Evolutionary conservation across 2,329 filamentous ascomycete genomes (phyloP).

Genomic region (Sarocladium brachiariae): DNA sequence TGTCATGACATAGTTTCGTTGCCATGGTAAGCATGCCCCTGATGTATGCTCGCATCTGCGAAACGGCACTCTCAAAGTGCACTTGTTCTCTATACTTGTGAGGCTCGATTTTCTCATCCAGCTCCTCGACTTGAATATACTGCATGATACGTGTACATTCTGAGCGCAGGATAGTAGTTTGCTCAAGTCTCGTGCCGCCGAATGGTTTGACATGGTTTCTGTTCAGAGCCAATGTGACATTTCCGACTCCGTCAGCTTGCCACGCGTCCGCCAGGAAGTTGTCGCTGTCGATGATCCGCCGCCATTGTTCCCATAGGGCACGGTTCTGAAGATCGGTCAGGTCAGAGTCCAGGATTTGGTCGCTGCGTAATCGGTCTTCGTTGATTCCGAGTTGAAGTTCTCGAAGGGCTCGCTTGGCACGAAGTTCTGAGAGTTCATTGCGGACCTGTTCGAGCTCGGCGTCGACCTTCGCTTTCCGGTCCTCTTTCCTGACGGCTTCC

Average conservation of each 20-base stretch:
- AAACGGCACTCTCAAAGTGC: background rate
- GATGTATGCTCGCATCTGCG: background rate
- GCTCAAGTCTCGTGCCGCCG: background rate
- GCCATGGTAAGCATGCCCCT: background rate
- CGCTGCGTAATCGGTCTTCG: background rate
- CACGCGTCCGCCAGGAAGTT: background rate
- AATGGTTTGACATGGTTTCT: background rate
- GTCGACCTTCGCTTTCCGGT: conserved; percentile 54
- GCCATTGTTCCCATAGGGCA: conserved; percentile 6
- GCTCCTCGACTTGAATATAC: conserved; percentile 3
- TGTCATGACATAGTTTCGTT: background rate
- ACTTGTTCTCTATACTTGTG: too few relatives aligned
- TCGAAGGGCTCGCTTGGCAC: background rate
- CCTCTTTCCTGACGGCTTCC: conserved; percentile 54
- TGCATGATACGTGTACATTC: conserved; percentile 3
- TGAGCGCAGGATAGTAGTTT: background rate
- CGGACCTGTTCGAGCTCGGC: conserved; percentile 49
- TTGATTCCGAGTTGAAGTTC: background rate
- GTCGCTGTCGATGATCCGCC: background rate
- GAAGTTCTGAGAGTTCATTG: conserved; percentile 34
- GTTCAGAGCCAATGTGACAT: background rate
- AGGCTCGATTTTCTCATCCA: background rate
- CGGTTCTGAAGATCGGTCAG: background rate
- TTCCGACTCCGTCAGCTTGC: background rate
- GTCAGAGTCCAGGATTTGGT: background rate